A percentile compares a stretch with the other conserved stretches of the same genome.
Evolutionary conservation across 2,329 filamentous ascomycete species (phyloP).

Genomic region (Sordariomycetes sp.): DNA sequence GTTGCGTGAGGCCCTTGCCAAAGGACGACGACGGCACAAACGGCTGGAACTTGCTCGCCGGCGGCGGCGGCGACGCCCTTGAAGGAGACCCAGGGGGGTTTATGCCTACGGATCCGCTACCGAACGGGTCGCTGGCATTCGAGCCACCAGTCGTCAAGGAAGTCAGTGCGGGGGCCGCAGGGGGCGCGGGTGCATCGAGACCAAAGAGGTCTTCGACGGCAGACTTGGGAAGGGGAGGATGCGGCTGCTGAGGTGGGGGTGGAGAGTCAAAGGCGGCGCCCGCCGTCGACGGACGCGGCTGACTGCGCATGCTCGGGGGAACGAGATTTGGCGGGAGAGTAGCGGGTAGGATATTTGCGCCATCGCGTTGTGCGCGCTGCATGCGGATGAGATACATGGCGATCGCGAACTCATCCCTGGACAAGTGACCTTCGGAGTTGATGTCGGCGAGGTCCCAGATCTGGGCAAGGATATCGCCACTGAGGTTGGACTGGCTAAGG

Average conservation of each 20-base stretch:
- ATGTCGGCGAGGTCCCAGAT: conserved; percentile 98
- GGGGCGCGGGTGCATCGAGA: conserved; percentile 52
- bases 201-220: conserved; percentile 91
- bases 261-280: conserved; percentile 39
- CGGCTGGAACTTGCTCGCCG: conserved; percentile 59
- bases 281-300: conserved; percentile 34
- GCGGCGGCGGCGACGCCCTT: conserved; percentile 25
- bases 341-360: conserved; percentile 49
- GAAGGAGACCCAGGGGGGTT: conserved; percentile 41
- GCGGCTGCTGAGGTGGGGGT: conserved; percentile 18
- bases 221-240: conserved; percentile 49
- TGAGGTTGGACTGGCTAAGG: conserved; percentile 80
- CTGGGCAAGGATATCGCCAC: conserved; percentile 79
- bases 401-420: conserved; percentile 84
- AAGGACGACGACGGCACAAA: conserved; percentile 90
- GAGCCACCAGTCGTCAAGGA: conserved; percentile 66
- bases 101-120: conserved; percentile 20
- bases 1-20: conserved; percentile 66
- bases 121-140: conserved; percentile 48
- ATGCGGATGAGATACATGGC: conserved; percentile 95
- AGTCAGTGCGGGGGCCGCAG: conserved; percentile 44
- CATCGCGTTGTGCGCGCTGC: conserved; percentile 61
- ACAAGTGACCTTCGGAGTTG: conserved; percentile 75
- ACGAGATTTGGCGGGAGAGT: conserved; percentile 70
- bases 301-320: conserved; percentile 70